A percentile compares a stretch with the other conserved stretches of the same genome.
These are phyloP conservation scores for Chenopodium album DNA, from an alignment of 148 eudicot genomes.

Conservation along the genomic window DNA sequence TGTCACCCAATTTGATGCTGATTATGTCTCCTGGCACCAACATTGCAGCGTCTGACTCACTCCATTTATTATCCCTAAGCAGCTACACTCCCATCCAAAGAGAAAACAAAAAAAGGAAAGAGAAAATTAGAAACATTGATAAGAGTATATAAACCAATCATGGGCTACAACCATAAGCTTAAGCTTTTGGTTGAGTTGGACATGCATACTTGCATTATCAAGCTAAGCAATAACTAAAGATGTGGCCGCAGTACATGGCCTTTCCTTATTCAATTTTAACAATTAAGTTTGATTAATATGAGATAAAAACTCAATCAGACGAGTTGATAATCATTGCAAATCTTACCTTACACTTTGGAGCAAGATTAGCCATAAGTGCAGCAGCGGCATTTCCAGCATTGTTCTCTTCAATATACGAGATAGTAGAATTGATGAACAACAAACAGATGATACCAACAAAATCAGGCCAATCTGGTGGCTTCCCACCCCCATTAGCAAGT, in stretches of 20 bases:
- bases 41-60: slow-evolving; percentile 76
- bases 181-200: no score
- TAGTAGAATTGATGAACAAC: slow-evolving; percentile 88
- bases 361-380: slow-evolving; percentile 99
- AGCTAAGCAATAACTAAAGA: background rate
- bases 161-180: no score
- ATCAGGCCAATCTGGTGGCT: slow-evolving; percentile 96
- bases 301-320: no score
- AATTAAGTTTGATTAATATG: no score
- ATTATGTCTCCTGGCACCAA: slow-evolving; percentile 94
- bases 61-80: slow-evolving; percentile 84
- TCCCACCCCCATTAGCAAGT: slow-evolving; percentile 74
- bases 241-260: background rate
- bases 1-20: slow-evolving; percentile 90
- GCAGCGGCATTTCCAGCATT: slow-evolving; percentile 98
- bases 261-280: no score
- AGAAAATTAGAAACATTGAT: no score
- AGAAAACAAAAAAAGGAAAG: background rate
- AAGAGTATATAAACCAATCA: no score
- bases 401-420: slow-evolving; percentile 94
- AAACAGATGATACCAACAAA: slow-evolving; percentile 80
- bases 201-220: background rate
- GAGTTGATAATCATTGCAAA: background rate
- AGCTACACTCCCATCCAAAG: slow-evolving; percentile 36
- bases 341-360: slow-evolving; percentile 93